Conservation (phyloP, 108 stramenopile genomes). For the Tribonema minus region DNA sequence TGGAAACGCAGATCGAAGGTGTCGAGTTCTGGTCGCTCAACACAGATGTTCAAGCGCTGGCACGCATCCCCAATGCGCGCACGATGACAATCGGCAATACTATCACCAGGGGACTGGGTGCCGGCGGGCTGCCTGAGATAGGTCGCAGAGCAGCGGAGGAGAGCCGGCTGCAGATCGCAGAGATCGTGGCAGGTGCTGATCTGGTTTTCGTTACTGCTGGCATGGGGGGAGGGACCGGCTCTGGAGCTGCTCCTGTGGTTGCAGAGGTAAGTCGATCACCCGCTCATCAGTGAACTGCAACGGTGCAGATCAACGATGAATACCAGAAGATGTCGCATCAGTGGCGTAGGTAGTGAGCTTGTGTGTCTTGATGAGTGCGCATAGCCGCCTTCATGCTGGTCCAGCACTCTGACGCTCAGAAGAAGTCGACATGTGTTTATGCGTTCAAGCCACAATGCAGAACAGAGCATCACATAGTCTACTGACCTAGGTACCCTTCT, state of each 20-base stretch:
- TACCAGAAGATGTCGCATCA: too few species aligned
- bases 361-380: too few species aligned
- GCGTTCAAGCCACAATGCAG: too few species aligned
- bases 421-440: too few species aligned
- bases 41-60: conserved; percentile 65
- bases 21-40: conserved; percentile 84
- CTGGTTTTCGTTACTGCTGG: conserved; percentile 74
- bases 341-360: too few species aligned
- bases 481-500: too few species aligned
- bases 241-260: conserved; percentile 69
- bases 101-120: conserved; percentile 58
- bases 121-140: conserved; percentile 57
- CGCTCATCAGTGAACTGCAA: too few species aligned
- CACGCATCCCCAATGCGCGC: conserved; percentile 46
- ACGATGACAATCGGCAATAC: conserved; percentile 44
- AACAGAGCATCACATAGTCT: too few species aligned
- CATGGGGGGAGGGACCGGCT: conserved; percentile 74
- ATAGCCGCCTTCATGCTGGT: too few species aligned
- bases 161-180: conserved; percentile 49
- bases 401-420: too few species aligned
- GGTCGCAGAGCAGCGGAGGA: conserved; percentile 57
- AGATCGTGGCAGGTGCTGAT: conserved; percentile 59
- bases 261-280: too few species aligned
- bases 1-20: conserved; percentile 71
- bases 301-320: too few species aligned